phyloP scores from a whole-genome alignment of 495 filamentous ascomycete species.

The Talaromyces proteolyticus region DNA sequence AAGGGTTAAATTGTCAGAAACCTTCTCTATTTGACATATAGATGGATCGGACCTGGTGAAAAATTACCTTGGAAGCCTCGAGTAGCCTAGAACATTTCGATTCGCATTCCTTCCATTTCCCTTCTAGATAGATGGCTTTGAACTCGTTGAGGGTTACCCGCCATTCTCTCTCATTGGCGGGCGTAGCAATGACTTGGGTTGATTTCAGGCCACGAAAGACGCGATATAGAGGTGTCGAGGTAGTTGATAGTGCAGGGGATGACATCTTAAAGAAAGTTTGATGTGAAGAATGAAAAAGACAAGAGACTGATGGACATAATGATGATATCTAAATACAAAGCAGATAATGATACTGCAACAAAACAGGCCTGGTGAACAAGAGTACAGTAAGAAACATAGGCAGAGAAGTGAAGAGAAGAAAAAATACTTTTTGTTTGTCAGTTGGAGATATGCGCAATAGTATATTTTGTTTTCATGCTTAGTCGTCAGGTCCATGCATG shows the following conservation, averaged over 20 bases:
- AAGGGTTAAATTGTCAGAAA: not conserved
- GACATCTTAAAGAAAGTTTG: constrained; percentile 13
- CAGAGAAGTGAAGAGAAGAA: too few species aligned
- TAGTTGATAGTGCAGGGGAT: not conserved
- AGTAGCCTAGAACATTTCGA: constrained; percentile 3
- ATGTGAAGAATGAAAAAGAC: not conserved
- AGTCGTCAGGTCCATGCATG: too few species aligned
- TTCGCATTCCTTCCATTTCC: constrained; percentile 3
- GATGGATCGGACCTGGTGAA: too few species aligned
- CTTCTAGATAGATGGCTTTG: not conserved
- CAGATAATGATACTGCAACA: too few species aligned
- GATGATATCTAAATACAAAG: too few species aligned
- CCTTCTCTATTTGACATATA: too few species aligned
- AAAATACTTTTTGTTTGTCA: too few species aligned
- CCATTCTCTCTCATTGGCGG: not conserved
- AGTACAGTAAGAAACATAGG: too few species aligned
- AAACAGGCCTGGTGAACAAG: too few species aligned
- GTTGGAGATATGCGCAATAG: too few species aligned
- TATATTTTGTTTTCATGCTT: too few species aligned
- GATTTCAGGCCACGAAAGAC: constrained; percentile 4
- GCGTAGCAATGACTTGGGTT: not conserved
- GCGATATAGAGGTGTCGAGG: not conserved
- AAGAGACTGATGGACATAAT: too few species aligned
- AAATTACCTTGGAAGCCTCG: not conserved
- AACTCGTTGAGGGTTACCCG: not conserved